These are phyloP conservation scores for Oryza glumipatula DNA, from an alignment of 176 grass and related monocot genomes.

Conservation along the genomic window DNA sequence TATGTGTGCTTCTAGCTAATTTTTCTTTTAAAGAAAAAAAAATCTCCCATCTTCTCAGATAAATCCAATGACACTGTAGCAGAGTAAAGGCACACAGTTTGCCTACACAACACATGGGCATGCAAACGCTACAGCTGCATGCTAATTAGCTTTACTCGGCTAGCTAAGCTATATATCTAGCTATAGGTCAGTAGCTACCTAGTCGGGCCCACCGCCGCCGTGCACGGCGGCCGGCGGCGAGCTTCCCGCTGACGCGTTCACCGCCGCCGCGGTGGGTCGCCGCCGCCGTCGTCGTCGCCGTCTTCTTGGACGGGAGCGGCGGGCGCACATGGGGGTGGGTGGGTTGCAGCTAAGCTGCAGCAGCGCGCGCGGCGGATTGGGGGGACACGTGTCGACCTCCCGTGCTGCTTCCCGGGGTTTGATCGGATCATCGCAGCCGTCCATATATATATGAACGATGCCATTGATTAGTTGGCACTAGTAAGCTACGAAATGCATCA, in stretches of 20 bases:
- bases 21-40: background rate
- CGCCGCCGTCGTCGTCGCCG: background rate
- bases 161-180: background rate
- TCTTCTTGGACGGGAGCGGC: constrained; percentile 35
- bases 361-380: background rate
- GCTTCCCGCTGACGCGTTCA: background rate
- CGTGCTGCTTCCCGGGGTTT: background rate
- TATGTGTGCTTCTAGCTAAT: background rate
- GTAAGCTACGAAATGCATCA: background rate
- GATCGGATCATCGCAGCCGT: constrained; percentile 13
- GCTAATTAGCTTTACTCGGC: no score
- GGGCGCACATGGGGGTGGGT: background rate
- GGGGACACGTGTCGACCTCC: constrained; percentile 1
- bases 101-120: background rate
- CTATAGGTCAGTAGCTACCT: background rate
- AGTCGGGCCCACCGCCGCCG: background rate
- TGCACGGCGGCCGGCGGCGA: background rate
- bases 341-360: background rate
- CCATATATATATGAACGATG: background rate
- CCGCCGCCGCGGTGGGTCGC: background rate
- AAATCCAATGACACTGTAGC: background rate
- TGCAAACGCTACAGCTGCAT: background rate
- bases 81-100: background rate
- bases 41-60: background rate
- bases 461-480: background rate